Percentiles rank a stretch among this genome's conserved stretches.
Conservation (phyloP, 352 stramenopile genomes). For the Phytophthora hybrid region DNA sequence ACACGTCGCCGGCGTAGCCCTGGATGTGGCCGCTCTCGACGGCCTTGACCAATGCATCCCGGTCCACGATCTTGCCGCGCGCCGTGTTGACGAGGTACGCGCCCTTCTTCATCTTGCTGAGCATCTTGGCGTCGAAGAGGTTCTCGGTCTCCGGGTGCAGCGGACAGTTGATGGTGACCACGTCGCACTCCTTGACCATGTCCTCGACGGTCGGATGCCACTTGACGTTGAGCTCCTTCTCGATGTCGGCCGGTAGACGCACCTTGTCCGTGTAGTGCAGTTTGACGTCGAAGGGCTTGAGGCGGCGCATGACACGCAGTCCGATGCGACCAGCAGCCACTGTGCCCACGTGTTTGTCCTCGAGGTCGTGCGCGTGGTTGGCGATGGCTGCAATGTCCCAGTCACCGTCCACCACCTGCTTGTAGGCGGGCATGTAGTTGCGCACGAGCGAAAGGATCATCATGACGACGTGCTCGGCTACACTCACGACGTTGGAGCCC, state of each 20-base stretch:
- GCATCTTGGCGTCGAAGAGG: constrained; percentile 69
- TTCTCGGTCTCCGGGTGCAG: constrained; percentile 70
- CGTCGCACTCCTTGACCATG: constrained; percentile 67
- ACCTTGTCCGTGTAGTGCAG: constrained; percentile 61
- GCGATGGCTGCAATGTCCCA: constrained; percentile 56
- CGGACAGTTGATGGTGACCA: constrained; percentile 81
- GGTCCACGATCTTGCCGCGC: constrained; percentile 84
- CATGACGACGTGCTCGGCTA: constrained; percentile 63
- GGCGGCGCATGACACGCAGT: constrained; percentile 42
- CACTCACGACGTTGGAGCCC: constrained; percentile 53
- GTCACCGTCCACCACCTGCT: constrained; percentile 45
- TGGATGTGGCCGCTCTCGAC: constrained; percentile 47
- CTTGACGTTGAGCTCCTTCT: constrained; percentile 56
- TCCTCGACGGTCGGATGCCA: constrained; percentile 47
- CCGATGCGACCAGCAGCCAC: constrained; percentile 54
- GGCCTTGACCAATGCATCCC: constrained; percentile 48
- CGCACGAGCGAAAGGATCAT: constrained; percentile 47
- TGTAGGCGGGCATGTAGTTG: constrained; percentile 61
- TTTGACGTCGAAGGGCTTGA: constrained; percentile 59
- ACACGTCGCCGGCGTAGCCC: constrained; percentile 74
- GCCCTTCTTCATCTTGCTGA: constrained; percentile 72
- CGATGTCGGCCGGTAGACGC: constrained; percentile 43
- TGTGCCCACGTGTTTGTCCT: constrained; percentile 51
- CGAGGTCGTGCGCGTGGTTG: constrained; percentile 50
- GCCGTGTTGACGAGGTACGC: constrained; percentile 87